Conservation (phyloP, 148 eudicot genomes). For the Cornus suecica region DNA sequence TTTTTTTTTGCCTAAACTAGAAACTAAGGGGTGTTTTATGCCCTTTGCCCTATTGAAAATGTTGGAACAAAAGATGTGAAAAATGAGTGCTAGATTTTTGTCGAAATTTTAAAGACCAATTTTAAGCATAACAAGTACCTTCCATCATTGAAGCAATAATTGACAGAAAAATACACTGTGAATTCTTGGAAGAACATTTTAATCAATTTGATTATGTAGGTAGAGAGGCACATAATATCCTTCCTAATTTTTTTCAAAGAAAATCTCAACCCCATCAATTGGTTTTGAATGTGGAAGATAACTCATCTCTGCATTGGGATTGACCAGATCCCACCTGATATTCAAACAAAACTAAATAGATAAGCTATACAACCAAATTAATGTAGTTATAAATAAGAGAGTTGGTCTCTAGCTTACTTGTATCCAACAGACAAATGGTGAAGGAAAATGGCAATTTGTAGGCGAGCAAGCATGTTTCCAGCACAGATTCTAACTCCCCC, state of each 20-base stretch:
- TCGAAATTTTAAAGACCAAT: too few relatives aligned
- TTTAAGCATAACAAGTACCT: too few relatives aligned
- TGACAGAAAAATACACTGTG: too few relatives aligned
- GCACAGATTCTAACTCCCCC: constrained; percentile 49
- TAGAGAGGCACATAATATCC: too few relatives aligned
- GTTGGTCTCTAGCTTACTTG: constrained; percentile 26
- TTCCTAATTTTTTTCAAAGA: constrained; percentile 7
- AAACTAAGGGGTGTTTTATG: too few relatives aligned
- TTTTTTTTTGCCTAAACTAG: too few relatives aligned
- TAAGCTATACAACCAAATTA: neutral
- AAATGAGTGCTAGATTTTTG: too few relatives aligned
- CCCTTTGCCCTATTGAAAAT: too few relatives aligned
- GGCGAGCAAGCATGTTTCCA: constrained; percentile 45
- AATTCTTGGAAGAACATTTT: too few relatives aligned
- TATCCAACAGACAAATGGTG: constrained; percentile 49
- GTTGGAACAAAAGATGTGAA: too few relatives aligned
- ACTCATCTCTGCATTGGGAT: constrained; percentile 28
- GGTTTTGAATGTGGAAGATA: constrained; percentile 40
- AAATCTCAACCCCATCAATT: constrained; percentile 32
- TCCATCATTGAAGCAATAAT: too few relatives aligned
- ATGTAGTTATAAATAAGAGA: neutral
- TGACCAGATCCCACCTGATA: constrained; percentile 35
- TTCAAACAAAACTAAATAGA: neutral
- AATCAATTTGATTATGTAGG: too few relatives aligned
- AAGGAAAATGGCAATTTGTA: constrained; percentile 41